Base-by-base conservation (phyloP, 2,329 filamentous ascomycete genomes). In the Helotiales sp. region DNA sequence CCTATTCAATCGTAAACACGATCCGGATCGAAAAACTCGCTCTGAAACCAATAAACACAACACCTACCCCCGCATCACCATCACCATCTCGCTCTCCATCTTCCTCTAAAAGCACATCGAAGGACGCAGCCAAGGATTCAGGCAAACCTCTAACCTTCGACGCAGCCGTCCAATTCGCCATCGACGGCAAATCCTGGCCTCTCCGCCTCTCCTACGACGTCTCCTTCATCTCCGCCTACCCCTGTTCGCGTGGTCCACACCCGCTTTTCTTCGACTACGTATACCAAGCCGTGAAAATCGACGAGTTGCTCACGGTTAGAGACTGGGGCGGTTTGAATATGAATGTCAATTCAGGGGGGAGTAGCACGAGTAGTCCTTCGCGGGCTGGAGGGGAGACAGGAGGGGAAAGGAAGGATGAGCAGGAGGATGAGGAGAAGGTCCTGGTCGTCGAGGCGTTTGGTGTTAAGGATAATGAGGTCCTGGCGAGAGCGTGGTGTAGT, bases 401-500 rank as follows among this genome's bases (percentile, higher is more conserved):
- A 82, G 15, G 80, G 6, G 28, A 30, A 3, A 28, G n/a, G 6
- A 59, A 43, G n/a, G 62, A 59, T 1, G 57, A 28, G 2, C 55
- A 82, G 15, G 80, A 83, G 20, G 86, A 89, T 63, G 81, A 87
- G 28, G 89, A 91, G 71, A 86, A 86, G 72, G 90, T 93, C 3
- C 81, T 93, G 8, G 88, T 90, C 4, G 84, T 93, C 15, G 89
- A 93, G 79, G 89, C 90, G 0, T 89, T 91, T 76, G 91, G 91
- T 0, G 89, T 91, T 24, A 82, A 82, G 58, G 91, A 93, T 77
- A 93, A 93, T 71, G 91, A 93, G 78, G 91, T 93, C 3, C 84
- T 93, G 73, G 91, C 89, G 0, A 82, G 91, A 69, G 90, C 91
- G 6, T 93, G 91, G 91, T 93, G 91, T 76, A 86, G 89, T 64